A percentile compares a stretch with the other conserved stretches of the same genome.
Evolutionary conservation across 768 basidiomycete species (phyloP).

Genomic region (Agaricus subrufescens): DNA sequence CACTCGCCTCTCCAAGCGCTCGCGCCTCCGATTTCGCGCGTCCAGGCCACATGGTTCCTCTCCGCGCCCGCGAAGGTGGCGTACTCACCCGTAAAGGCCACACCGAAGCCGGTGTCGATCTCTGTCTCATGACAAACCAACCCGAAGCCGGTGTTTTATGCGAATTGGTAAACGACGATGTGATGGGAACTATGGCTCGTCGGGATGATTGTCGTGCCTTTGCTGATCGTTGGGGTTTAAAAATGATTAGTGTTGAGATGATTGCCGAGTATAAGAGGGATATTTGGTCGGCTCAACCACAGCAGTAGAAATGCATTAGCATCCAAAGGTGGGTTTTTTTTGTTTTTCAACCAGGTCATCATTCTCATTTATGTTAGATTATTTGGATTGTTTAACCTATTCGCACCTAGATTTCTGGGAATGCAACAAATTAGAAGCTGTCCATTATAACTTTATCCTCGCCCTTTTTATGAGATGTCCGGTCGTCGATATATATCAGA

Average conservation of each 20-base stretch:
- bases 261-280: slow-evolving; percentile 46
- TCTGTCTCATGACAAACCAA: slow-evolving; percentile 72
- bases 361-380: no score
- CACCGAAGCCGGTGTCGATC: slow-evolving; percentile 86
- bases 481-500: background rate
- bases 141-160: slow-evolving; percentile 82
- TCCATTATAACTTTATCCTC: no score
- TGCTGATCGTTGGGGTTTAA: slow-evolving; percentile 84
- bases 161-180: slow-evolving; percentile 92
- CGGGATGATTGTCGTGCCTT: slow-evolving; percentile 91
- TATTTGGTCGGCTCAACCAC: slow-evolving; percentile 14
- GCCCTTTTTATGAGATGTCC: no score
- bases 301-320: background rate
- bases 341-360: background rate
- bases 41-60: slow-evolving; percentile 93
- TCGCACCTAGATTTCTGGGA: no score
- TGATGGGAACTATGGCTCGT: slow-evolving; percentile 87
- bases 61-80: slow-evolving; percentile 83
- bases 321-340: background rate
- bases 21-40: slow-evolving; percentile 69
- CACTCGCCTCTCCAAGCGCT: slow-evolving; percentile 61
- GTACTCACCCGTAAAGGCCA: slow-evolving; percentile 87
- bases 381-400: no score
- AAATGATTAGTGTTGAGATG: slow-evolving; percentile 94
- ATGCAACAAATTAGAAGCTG: no score